Percentiles rank a stretch among this genome's conserved stretches.
These are phyloP conservation scores for Phytophthora niederhauseri DNA, from an alignment of 352 stramenopile species.

Conservation along the genomic window DNA sequence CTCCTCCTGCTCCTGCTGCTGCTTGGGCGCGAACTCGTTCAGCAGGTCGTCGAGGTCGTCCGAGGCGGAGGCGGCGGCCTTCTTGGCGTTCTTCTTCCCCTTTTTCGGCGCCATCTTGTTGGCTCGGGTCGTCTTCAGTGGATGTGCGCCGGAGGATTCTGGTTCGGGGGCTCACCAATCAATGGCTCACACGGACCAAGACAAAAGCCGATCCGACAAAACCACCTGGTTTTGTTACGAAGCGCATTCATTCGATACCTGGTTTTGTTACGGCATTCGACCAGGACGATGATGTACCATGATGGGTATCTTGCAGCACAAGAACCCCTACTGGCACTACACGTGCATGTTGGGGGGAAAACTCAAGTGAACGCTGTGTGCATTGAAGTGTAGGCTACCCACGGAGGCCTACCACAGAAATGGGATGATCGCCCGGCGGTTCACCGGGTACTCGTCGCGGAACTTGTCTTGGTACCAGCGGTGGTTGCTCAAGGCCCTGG, in stretches of 20 bases:
- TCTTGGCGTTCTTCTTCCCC: conserved; percentile 77
- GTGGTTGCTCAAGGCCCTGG: conserved; percentile 55
- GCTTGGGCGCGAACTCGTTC: conserved; percentile 65
- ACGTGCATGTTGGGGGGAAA: neutral
- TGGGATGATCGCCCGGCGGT: conserved; percentile 45
- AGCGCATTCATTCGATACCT: too few species aligned
- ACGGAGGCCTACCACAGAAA: conserved; percentile 38
- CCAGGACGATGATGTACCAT: too few species aligned
- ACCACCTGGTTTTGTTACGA: neutral
- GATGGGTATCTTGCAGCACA: too few species aligned
- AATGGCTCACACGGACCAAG: conserved; percentile 28
- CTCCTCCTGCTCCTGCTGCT: conserved; percentile 17
- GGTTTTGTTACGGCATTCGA: too few species aligned
- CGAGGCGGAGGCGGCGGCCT: conserved; percentile 37
- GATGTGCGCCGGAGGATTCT: conserved; percentile 17
- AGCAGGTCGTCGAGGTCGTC: conserved; percentile 79
- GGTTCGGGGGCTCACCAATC: conserved; percentile 28
- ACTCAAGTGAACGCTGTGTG: neutral
- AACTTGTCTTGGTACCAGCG: conserved; percentile 67
- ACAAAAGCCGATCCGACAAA: neutral
- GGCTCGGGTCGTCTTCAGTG: conserved; percentile 2
- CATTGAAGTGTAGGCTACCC: neutral
- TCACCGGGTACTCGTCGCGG: conserved; percentile 44
- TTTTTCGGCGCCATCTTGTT: conserved; percentile 80
- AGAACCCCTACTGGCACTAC: too few species aligned